Evolutionary conservation across 176 grass and related monocot species (phyloP).

Genomic region (Hordeum marinum): DNA sequence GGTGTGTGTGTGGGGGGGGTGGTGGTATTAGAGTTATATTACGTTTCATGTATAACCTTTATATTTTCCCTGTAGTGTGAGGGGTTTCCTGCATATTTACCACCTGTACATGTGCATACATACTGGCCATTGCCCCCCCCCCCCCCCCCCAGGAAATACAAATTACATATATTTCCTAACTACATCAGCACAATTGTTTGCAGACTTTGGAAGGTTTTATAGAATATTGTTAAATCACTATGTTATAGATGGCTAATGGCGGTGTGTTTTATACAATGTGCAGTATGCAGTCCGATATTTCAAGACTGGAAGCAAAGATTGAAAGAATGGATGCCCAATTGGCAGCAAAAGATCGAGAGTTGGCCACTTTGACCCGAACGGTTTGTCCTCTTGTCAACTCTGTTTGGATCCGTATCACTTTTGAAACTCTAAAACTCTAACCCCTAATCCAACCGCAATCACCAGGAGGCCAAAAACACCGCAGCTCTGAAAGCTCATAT

Average conservation of each 20-base stretch:
- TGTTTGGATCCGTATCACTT: slow-evolving; percentile 12
- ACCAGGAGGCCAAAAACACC: slow-evolving; percentile 86
- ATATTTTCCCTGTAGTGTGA: no score
- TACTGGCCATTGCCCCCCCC: no score
- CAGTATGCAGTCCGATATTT: slow-evolving; percentile 89
- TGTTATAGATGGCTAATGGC: slow-evolving; percentile 11
- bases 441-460: slow-evolving; percentile 1
- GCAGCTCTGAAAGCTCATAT: slow-evolving; percentile 89
- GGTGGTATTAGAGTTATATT: no score
- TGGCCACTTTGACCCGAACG: slow-evolving; percentile 80
- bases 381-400: slow-evolving; percentile 28
- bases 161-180: no score
- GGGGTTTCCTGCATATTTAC: no score
- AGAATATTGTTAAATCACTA: neutral
- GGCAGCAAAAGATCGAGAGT: slow-evolving; percentile 90
- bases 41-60: no score
- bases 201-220: slow-evolving; percentile 8
- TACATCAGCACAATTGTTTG: slow-evolving; percentile 14
- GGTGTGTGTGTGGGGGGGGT: no score
- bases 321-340: slow-evolving; percentile 98
- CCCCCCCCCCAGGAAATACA: no score
- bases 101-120: no score
- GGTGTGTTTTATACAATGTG: slow-evolving; percentile 32
- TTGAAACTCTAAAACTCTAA: slow-evolving; percentile 15
- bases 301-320: slow-evolving; percentile 89